These are phyloP conservation scores for Claviceps cyperi DNA, from an alignment of 2,329 filamentous ascomycete species.

Conservation along the genomic window DNA sequence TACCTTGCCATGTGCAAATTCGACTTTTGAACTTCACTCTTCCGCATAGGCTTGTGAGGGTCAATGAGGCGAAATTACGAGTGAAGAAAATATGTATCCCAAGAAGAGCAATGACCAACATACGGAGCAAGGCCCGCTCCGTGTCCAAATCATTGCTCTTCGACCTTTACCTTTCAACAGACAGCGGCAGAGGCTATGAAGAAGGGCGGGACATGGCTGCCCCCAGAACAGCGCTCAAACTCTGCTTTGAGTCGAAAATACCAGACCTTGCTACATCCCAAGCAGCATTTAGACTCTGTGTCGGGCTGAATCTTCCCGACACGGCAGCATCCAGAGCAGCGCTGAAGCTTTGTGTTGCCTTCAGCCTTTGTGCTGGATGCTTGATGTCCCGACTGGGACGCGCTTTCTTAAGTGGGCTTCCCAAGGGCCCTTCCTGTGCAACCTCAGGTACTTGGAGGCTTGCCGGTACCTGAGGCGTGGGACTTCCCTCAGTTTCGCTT, in stretches of 20 bases:
- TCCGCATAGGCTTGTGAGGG: no score
- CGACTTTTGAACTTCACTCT: no score
- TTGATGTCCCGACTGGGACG: constrained; percentile 38
- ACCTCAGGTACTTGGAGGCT: constrained; percentile 10
- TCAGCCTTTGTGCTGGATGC: constrained; percentile 12
- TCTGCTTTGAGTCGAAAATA: constrained; percentile 12
- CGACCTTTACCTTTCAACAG: not conserved
- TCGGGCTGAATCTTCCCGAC: constrained; percentile 8
- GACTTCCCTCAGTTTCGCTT: constrained; percentile 32
- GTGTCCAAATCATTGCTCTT: no score
- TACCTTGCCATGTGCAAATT: no score
- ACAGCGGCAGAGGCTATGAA: constrained; percentile 1
- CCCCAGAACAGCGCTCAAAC: constrained; percentile 21
- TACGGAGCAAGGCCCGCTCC: no score
- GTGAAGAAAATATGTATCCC: no score
- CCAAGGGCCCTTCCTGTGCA: constrained; percentile 32
- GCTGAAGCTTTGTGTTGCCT: constrained; percentile 20
- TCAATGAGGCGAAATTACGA: no score
- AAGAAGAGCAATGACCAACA: no score
- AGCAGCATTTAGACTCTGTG: constrained; percentile 22
- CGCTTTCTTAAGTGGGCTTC: constrained; percentile 64
- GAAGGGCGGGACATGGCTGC: constrained; percentile 14
- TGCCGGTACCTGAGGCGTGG: constrained; percentile 9
- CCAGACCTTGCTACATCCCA: constrained; percentile 10
- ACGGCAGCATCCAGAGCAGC: constrained; percentile 19